A percentile compares a stretch with the other conserved stretches of the same genome.
phyloP scores from a whole-genome alignment of 352 stramenopile species.

The Pythium dissotocum region DNA sequence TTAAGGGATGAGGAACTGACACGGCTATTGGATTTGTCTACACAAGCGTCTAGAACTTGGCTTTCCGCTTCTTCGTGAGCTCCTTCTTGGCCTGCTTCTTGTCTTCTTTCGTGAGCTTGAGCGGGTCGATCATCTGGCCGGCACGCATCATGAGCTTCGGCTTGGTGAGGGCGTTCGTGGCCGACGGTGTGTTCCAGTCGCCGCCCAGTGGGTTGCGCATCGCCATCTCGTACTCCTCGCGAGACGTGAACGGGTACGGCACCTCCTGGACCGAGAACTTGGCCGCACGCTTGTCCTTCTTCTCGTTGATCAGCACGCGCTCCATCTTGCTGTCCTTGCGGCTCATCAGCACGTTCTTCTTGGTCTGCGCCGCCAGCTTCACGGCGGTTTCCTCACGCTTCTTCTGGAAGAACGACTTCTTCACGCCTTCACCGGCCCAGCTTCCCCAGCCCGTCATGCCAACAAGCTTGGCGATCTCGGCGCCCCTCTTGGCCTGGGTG shows the following conservation, averaged over 20 bases:
- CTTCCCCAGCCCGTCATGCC: constrained; percentile 90
- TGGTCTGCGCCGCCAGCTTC: constrained; percentile 59
- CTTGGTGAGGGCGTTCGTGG: constrained; percentile 92
- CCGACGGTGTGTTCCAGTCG: constrained; percentile 94
- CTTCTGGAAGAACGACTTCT: constrained; percentile 83
- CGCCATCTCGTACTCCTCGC: constrained; percentile 96
- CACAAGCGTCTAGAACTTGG: constrained; percentile 60
- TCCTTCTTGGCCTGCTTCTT: constrained; percentile 84
- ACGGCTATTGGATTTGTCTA: background rate
- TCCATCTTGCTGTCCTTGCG: constrained; percentile 76
- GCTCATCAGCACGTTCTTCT: constrained; percentile 66
- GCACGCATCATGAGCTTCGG: constrained; percentile 93
- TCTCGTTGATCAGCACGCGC: constrained; percentile 84
- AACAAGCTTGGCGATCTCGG: constrained; percentile 76
- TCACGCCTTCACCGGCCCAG: constrained; percentile 86
- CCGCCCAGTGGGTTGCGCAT: constrained; percentile 94
- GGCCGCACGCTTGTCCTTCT: constrained; percentile 88
- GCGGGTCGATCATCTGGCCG: constrained; percentile 93
- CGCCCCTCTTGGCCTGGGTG: constrained; percentile 69
- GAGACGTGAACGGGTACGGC: constrained; percentile 97
- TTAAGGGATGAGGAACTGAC: background rate
- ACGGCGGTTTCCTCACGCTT: constrained; percentile 79
- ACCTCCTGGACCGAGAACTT: constrained; percentile 90
- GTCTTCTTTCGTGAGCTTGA: constrained; percentile 86
- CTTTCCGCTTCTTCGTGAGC: constrained; percentile 76